These are phyloP conservation scores for Mycena capillaripes DNA, from an alignment of 768 basidiomycete species.

Conservation along the genomic window DNA sequence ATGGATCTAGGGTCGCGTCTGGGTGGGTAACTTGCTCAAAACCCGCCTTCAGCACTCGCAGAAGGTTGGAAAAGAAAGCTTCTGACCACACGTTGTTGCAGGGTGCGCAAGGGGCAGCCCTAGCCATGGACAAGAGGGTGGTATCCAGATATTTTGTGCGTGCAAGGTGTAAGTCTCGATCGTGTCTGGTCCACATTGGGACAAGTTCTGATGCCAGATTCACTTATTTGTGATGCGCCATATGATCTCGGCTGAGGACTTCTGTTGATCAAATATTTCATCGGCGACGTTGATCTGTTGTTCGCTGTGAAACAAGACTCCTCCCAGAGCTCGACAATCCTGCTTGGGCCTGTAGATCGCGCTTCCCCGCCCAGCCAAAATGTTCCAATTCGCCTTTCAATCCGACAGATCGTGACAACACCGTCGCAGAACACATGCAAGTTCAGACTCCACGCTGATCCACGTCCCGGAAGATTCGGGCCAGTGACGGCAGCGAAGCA, in stretches of 20 bases:
- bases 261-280: background rate
- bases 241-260: background rate
- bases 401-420: conserved; percentile 1
- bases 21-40: conserved; percentile 7
- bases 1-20: conserved; percentile 34
- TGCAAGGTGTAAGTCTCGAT: background rate
- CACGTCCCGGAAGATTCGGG: background rate
- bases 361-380: too few relatives aligned
- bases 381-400: too few relatives aligned
- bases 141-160: too few relatives aligned
- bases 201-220: conserved; percentile 1
- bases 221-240: conserved; percentile 14
- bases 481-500: background rate
- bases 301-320: background rate
- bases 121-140: too few relatives aligned
- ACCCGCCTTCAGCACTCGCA: background rate
- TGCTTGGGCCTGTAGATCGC: too few relatives aligned
- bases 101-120: background rate
- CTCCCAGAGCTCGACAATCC: too few relatives aligned
- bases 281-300: conserved; percentile 1
- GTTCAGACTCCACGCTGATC: background rate
- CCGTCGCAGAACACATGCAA: background rate
- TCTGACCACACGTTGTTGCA: background rate
- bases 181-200: background rate
- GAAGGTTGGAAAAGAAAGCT: background rate